These are phyloP conservation scores for Besnoitia besnoiti DNA, from an alignment of 169 alveolate genomes.

Conservation along the genomic window DNA sequence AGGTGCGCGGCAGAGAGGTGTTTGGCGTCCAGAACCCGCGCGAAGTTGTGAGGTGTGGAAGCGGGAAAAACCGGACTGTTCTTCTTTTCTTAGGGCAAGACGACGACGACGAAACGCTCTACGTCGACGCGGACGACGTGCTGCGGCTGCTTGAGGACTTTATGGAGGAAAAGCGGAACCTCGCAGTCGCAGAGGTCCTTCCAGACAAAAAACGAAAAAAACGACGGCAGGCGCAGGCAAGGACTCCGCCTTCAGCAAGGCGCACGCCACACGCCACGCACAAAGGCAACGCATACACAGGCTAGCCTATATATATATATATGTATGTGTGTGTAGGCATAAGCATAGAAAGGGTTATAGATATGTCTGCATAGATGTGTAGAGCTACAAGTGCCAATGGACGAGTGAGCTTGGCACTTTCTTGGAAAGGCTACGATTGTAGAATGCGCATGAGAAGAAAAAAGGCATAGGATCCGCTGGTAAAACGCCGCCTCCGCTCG, in stretches of 20 bases:
- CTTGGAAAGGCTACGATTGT: too few species aligned
- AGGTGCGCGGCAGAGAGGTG: too few species aligned
- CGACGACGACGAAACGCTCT: constrained; percentile 69
- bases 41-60: background rate
- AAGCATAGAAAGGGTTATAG: too few species aligned
- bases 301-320: background rate
- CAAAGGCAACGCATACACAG: background rate
- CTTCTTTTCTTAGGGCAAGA: constrained; percentile 55
- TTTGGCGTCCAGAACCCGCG: too few species aligned
- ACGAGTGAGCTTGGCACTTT: too few species aligned
- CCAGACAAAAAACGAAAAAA: background rate
- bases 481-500: too few species aligned
- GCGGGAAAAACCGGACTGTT: background rate
- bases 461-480: too few species aligned
- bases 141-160: constrained; percentile 52
- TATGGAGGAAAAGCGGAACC: constrained; percentile 46
- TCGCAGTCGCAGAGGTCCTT: background rate
- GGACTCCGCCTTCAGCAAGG: background rate
- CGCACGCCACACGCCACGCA: background rate
- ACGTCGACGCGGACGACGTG: constrained; percentile 69
- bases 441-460: too few species aligned
- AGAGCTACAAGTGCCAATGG: background rate
- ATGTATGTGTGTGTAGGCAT: background rate
- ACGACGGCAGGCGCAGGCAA: background rate
- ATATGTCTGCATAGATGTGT: background rate